Conservation (phyloP, 495 filamentous ascomycete species). For the Bombardia bombarda region DNA sequence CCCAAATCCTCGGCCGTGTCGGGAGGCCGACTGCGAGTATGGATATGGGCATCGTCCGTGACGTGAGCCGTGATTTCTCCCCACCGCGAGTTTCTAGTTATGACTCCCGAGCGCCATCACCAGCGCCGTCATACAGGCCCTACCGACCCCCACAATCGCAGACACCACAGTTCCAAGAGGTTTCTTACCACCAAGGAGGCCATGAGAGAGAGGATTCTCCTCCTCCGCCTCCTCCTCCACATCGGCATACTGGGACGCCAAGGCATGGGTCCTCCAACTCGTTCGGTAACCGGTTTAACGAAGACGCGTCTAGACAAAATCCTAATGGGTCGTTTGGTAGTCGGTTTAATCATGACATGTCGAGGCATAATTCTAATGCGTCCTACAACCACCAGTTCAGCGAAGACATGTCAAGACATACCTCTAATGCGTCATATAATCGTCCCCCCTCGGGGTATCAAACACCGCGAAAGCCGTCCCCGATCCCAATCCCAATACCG, state of each 20-base stretch:
- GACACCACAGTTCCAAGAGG: too few relatives aligned
- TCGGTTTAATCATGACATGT: conserved; percentile 15
- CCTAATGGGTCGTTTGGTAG: conserved; percentile 29
- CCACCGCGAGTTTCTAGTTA: conserved; percentile 4
- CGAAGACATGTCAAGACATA: conserved; percentile 12
- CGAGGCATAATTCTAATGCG: conserved; percentile 18
- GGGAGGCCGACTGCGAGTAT: too few relatives aligned
- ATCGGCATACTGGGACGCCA: conserved; percentile 34
- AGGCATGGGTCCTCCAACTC: conserved; percentile 13
- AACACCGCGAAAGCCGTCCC: conserved; percentile 44
- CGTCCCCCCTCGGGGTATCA: conserved; percentile 32
- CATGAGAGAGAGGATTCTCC: conserved; percentile 26
- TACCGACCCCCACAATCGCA: conserved; percentile 34
- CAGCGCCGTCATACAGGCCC: conserved; percentile 35
- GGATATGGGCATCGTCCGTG: too few relatives aligned
- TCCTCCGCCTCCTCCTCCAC: conserved; percentile 47
- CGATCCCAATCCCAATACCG: too few relatives aligned
- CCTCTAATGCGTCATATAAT: conserved; percentile 21
- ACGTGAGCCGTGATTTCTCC: too few relatives aligned
- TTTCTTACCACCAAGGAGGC: conserved; percentile 14
- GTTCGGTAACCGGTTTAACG: neutral
- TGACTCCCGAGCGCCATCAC: conserved; percentile 25
- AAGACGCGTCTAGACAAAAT: conserved; percentile 6
- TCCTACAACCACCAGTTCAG: too few relatives aligned
- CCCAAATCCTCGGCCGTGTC: too few relatives aligned